Conservation (phyloP, 441 rosid genomes). For the Lepidium campestre region DNA sequence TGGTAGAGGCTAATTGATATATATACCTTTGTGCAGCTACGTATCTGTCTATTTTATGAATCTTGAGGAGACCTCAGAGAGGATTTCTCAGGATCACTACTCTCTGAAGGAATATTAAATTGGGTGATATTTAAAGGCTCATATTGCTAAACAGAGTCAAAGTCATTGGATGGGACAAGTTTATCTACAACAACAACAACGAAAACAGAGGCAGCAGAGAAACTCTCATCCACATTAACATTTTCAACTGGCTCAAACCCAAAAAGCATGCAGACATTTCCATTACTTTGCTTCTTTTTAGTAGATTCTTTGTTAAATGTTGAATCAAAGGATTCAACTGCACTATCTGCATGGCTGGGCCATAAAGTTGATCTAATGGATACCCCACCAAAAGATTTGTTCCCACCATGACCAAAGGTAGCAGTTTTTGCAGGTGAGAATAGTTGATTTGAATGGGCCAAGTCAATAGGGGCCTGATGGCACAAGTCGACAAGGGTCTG, state of each 20-base stretch:
- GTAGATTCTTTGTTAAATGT: slow-evolving; percentile 48
- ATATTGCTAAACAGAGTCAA: slow-evolving; percentile 61
- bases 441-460: no score
- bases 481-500: no score
- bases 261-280: slow-evolving; percentile 76
- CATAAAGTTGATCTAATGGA: slow-evolving; percentile 48
- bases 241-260: slow-evolving; percentile 86
- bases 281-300: slow-evolving; percentile 58
- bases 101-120: slow-evolving; percentile 53
- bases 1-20: background rate
- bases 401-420: slow-evolving; percentile 43
- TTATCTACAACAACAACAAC: slow-evolving; percentile 41
- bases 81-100: slow-evolving; percentile 84
- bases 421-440: slow-evolving; percentile 47
- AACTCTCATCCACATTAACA: slow-evolving; percentile 54
- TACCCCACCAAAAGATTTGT: slow-evolving; percentile 42
- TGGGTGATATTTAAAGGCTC: slow-evolving; percentile 63
- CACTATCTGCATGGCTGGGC: slow-evolving; percentile 50
- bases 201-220: slow-evolving; percentile 37
- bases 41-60: slow-evolving; percentile 77
- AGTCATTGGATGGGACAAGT: slow-evolving; percentile 49
- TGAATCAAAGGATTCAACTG: slow-evolving; percentile 58
- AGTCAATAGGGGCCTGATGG: no score
- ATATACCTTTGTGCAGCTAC: slow-evolving; percentile 97
- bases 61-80: slow-evolving; percentile 79